Base-by-base conservation (phyloP, 1,139 yeast species). In the Magnusiomyces suaveolens region DNA sequence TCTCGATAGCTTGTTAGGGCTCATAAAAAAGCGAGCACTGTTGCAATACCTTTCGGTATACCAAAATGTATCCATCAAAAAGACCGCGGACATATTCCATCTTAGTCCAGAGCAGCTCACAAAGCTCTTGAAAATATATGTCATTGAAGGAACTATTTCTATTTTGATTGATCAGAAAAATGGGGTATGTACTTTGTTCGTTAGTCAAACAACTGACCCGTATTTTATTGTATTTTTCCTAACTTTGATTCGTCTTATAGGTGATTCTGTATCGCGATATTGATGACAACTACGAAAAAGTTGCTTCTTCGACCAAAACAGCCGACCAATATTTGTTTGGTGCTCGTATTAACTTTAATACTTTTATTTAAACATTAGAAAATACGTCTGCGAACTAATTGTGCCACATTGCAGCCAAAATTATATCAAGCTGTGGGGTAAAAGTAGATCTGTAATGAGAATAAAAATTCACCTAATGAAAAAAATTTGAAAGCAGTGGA, bases 21-120 rank as follows among this genome's bases (percentile, higher is more conserved):
- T 53, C 36, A 60, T 63, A 18, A 50, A 52, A n/a, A 54, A 54
- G n/a, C 53, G 62, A n/a, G 64, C 64, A 1, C 53, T 58, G 32
- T 49, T 58, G 23, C 64, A 62, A 51, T 63, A 60, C 49, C 54
- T 63, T 33, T 56, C 59, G 16, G 62, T 59, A 18, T 62, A 57
- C 50, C 57, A 58, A 25, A 55, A 54, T 2, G 56, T 62, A 18
- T 54, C 58, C 1, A 43, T 63, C 2, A 53, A 52, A 16, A 43
- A 51, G 6, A 55, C 60, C 55, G 54, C 60, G 2, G 44, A 24
- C 2, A 48, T 50, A 1, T 60, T 60, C 48, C 39, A 26, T 10
- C n/a, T 54, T 12, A 16, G 23, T 16, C 33, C 52, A 2, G 26
- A 10, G 1, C 54, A 52, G 10, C 52, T 57, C 1, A 56, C 53